phyloP scores from a whole-genome alignment of 176 grass and related monocot species.

The Eragrostis nindensis region DNA sequence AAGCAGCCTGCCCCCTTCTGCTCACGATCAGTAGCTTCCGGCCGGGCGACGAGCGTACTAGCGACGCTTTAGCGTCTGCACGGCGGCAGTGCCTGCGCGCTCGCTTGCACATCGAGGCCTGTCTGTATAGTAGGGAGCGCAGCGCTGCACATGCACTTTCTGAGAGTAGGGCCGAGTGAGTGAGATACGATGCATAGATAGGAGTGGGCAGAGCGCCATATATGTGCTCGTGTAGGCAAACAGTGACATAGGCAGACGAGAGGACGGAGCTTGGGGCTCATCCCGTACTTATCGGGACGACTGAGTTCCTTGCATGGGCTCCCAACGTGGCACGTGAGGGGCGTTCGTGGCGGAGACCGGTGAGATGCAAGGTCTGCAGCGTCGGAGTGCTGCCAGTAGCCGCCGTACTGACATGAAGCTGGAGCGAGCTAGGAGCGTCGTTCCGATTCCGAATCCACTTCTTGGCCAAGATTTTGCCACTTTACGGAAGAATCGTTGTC shows the following conservation, averaged over 20 bases:
- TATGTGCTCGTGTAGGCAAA: not conserved
- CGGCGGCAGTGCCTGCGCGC: not conserved
- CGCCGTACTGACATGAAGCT: too few relatives aligned
- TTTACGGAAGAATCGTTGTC: too few relatives aligned
- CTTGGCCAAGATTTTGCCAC: too few relatives aligned
- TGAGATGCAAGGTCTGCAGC: not conserved
- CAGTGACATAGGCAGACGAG: conserved; percentile 36
- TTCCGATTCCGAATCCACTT: too few relatives aligned
- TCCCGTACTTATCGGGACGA: not conserved
- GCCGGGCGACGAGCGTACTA: conserved; percentile 28
- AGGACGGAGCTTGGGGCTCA: conserved; percentile 26
- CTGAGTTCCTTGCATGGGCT: conserved; percentile 6
- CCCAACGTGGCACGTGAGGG: conserved; percentile 3
- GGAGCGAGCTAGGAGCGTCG: too few relatives aligned
- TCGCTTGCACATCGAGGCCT: conserved; percentile 32
- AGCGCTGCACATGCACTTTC: conserved; percentile 4
- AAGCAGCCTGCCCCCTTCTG: not conserved
- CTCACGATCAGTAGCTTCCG: conserved; percentile 42
- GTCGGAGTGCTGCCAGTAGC: too few relatives aligned
- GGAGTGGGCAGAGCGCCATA: conserved; percentile 22
- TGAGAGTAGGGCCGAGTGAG: not conserved
- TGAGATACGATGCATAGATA: not conserved
- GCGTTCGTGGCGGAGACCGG: not conserved
- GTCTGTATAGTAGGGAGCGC: not conserved
- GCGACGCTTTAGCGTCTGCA: too few relatives aligned